Evolutionary conservation across 305 asterid genomes (phyloP).

Genomic region (Plantago coronopus): DNA sequence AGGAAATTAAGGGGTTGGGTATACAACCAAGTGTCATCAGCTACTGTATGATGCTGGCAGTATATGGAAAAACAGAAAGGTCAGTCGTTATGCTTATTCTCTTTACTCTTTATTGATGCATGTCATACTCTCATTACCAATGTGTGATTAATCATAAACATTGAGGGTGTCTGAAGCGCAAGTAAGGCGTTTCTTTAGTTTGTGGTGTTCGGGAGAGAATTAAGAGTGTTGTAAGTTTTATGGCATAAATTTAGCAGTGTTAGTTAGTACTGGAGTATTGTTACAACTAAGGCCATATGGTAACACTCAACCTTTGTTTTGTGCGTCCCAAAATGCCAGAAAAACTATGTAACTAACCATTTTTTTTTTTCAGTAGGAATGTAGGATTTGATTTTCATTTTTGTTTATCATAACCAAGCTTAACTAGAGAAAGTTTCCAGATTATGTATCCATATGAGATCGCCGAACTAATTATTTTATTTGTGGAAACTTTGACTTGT

Average conservation of each 20-base stretch:
- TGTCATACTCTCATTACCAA: conserved; percentile 15
- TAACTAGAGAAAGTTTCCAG: not conserved
- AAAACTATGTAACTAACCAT: no score
- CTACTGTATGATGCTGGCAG: conserved; percentile 93
- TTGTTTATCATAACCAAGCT: not conserved
- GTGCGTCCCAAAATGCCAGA: no score
- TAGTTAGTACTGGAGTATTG: no score
- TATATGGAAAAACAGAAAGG: conserved; percentile 77
- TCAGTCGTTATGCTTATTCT: conserved; percentile 27
- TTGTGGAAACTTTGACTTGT: no score
- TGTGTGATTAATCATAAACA: not conserved
- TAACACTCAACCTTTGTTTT: no score
- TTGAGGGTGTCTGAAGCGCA: not conserved
- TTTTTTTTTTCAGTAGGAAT: no score
- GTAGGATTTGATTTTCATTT: no score
- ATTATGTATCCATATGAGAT: not conserved
- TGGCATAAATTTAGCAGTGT: no score
- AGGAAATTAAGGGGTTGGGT: conserved; percentile 77
- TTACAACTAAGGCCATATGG: no score
- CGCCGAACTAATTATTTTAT: no score
- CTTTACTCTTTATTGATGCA: conserved; percentile 23
- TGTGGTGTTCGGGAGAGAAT: no score
- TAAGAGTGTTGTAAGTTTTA: no score
- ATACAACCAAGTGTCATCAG: conserved; percentile 89
- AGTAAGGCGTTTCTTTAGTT: not conserved